Percentiles rank a stretch among this genome's conserved stretches.
Conservation (phyloP, 768 basidiomycete genomes). For the Boletus rubroflammeus region DNA sequence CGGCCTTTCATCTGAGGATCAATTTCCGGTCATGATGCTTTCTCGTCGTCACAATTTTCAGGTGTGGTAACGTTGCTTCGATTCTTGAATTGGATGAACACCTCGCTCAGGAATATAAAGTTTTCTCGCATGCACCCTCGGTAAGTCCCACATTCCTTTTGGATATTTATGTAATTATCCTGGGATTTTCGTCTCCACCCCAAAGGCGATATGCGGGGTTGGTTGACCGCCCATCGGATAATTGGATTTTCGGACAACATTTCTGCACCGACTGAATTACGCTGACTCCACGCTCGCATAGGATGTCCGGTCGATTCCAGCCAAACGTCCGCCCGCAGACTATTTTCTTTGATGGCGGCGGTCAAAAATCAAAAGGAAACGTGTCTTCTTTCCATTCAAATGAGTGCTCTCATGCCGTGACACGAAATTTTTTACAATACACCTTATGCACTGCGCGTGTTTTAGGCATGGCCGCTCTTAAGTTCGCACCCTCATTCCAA, state of each 20-base stretch:
- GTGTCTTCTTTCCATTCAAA: conserved; percentile 17
- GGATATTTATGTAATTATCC: conserved; percentile 13
- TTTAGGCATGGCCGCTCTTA: conserved; percentile 24
- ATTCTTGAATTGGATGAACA: conserved; percentile 93
- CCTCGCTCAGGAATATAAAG: conserved; percentile 92
- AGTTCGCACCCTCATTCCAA: conserved; percentile 19
- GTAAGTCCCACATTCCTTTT: conserved; percentile 42
- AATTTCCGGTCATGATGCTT: conserved; percentile 24
- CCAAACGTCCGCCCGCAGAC: conserved; percentile 82
- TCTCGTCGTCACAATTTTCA: conserved; percentile 30
- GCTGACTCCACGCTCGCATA: conserved; percentile 28
- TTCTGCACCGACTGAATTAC: not conserved
- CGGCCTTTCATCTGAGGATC: conserved; percentile 14
- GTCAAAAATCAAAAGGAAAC: conserved; percentile 3
- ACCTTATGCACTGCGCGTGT: conserved; percentile 23
- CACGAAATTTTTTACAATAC: conserved; percentile 8
- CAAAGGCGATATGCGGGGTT: conserved; percentile 30
- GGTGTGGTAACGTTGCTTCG: conserved; percentile 94
- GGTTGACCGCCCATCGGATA: conserved; percentile 4
- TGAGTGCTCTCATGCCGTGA: conserved; percentile 17
- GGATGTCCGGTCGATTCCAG: conserved; percentile 80
- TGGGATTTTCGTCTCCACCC: conserved; percentile 11
- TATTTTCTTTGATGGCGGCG: conserved; percentile 63
- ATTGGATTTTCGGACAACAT: conserved; percentile 1
- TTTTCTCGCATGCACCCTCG: conserved; percentile 86